Base-by-base conservation (phyloP, 306 rosid species). In the Crotalaria pallida region DNA sequence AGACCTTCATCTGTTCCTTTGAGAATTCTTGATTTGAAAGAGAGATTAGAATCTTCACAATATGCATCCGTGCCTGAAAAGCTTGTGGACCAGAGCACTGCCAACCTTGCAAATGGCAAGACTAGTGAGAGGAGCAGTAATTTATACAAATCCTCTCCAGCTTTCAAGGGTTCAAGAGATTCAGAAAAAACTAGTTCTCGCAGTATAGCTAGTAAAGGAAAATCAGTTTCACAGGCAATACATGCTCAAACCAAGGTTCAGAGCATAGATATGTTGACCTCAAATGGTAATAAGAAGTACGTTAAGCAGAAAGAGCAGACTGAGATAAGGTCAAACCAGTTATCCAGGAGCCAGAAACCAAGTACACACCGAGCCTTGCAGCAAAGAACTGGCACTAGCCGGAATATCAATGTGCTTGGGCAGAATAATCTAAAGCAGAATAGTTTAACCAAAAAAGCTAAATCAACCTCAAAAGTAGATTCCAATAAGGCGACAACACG, bases 341-440 rank as follows among this genome's bases (percentile, higher is more conserved):
- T 77, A 47, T 58, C 81, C 45, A 74, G 80, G 81, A 79, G 64
- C 81, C 89, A 81, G 82, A 78, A 71, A 41, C 77, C 64, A 76
- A 29, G 63, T 58, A 7, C 31, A 63, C 83, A 74, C 73, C 83
- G 68, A 44, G 16, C 79, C 77, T 50, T 44, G 73, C 89, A 82
- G 73, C 88, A 81, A 79, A 91, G 82, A 82, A 75, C 77, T 74
- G 44, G 69, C 49, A 12, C 75, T 29, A 74, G 65, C 70, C 77
- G 80, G 73, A 74, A 80, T 57, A 65, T 58, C 60, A 76, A 67
- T 67, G 82, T 85, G 40, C 90, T 95, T 58, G 77, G 79, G 74
- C 90, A 80, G 78, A 89, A 89, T 74, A 88, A 86, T 68, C 96
- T 83, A 75, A 92, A 92, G 82, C 98, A 92, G 87, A 95, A 95